A percentile compares a stretch with the other conserved stretches of the same genome.
Conservation (phyloP, 805 yeast genomes). For the Babjeviella inositovora region DNA sequence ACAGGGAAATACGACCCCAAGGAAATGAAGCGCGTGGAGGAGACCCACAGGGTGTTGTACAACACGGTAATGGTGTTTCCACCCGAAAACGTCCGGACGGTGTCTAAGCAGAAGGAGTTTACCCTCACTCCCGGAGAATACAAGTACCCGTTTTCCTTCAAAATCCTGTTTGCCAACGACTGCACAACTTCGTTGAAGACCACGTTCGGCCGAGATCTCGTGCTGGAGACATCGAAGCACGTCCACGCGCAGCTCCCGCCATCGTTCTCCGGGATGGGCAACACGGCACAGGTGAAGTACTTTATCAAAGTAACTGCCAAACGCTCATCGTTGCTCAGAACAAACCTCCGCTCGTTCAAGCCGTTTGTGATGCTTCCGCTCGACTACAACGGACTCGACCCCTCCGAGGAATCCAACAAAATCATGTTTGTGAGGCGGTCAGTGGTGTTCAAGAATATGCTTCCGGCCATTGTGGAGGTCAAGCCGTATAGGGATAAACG, state of each 20-base stretch:
- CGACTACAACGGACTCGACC: conserved; percentile 14
- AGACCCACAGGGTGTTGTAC: conserved; percentile 28
- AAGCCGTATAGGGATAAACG: conserved; percentile 4
- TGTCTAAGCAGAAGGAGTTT: conserved; percentile 22
- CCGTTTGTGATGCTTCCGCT: conserved; percentile 41
- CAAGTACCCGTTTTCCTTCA: conserved; percentile 28
- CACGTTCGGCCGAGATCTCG: too few relatives aligned
- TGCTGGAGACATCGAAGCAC: too few relatives aligned
- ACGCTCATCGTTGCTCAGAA: conserved; percentile 27
- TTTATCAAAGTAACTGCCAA: conserved; percentile 48
- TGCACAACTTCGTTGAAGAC: too few relatives aligned
- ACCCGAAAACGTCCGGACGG: conserved; percentile 27
- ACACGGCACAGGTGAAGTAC: conserved; percentile 25
- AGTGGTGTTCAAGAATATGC: conserved; percentile 15
- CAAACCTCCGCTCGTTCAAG: conserved; percentile 25
- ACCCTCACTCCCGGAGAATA: conserved; percentile 34
- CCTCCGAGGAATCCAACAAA: conserved; percentile 13
- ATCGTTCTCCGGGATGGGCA: conserved; percentile 12
- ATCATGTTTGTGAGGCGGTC: conserved; percentile 29
- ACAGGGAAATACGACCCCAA: conserved; percentile 6
- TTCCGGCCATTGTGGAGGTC: conserved; percentile 26
- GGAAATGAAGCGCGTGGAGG: conserved; percentile 9
- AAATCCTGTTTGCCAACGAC: conserved; percentile 22
- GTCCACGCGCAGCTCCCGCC: too few relatives aligned
- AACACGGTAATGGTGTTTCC: conserved; percentile 35